Conservation (phyloP, 352 stramenopile genomes). For the Thraustotheca clavata region DNA sequence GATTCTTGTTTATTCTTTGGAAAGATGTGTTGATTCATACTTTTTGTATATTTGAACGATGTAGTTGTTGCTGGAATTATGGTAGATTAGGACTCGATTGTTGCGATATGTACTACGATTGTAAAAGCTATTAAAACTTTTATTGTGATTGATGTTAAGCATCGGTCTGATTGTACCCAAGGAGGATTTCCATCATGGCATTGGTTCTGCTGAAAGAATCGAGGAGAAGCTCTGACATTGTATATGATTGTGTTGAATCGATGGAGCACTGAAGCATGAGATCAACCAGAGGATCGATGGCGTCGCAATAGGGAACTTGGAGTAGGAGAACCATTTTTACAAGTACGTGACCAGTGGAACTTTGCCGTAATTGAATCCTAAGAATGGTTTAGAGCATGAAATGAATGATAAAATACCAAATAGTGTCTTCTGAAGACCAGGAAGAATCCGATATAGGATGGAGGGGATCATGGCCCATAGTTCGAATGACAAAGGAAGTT, state of each 20-base stretch:
- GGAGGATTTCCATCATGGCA: background rate
- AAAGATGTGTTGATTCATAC: too few relatives aligned
- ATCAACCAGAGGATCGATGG: background rate
- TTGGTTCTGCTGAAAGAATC: background rate
- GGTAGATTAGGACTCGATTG: too few relatives aligned
- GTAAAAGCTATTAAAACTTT: too few relatives aligned
- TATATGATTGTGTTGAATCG: background rate
- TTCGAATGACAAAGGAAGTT: constrained; percentile 1
- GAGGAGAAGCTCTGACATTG: constrained; percentile 1
- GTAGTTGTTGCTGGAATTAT: too few relatives aligned
- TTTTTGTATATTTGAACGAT: too few relatives aligned
- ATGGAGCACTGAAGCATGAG: too few relatives aligned
- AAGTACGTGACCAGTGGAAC: background rate
- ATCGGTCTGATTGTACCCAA: background rate
- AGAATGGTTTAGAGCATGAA: background rate
- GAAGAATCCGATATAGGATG: background rate
- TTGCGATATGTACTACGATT: too few relatives aligned
- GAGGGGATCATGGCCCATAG: background rate
- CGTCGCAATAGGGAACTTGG: background rate
- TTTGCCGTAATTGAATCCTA: background rate
- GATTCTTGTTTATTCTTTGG: too few relatives aligned
- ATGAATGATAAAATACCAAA: background rate
- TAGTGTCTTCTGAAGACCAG: background rate
- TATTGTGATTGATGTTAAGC: too few relatives aligned
- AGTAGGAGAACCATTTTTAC: background rate